Evolutionary conservation across 352 stramenopile species (phyloP).

Genomic region (Phytopythium cucurbitacearum): DNA sequence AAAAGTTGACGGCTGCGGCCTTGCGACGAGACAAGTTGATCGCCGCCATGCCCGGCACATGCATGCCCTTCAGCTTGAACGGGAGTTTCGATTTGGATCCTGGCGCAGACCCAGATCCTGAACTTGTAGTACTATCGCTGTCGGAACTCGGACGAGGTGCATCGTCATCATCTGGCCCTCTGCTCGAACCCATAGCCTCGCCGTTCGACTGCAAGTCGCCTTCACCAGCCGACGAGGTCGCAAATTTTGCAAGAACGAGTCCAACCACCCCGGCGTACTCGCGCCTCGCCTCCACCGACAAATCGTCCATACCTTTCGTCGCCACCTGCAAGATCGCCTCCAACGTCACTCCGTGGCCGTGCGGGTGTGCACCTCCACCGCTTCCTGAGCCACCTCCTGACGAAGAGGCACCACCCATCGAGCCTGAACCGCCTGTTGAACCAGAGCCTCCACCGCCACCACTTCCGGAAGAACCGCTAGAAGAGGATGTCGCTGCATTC

Average conservation of each 20-base stretch:
- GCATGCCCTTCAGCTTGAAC: conserved; percentile 60
- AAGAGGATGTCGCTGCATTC: conserved; percentile 6
- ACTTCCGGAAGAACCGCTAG: conserved; percentile 7
- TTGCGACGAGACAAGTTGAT: conserved; percentile 62
- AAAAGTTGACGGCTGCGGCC: conserved; percentile 54
- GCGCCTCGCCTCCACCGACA: conserved; percentile 17
- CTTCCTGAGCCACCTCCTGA: conserved; percentile 3
- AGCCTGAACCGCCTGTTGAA: neutral
- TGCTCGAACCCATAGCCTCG: conserved; percentile 7
- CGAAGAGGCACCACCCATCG: conserved; percentile 1
- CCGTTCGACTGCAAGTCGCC: conserved; percentile 30
- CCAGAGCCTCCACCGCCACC: conserved; percentile 8
- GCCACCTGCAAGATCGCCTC: conserved; percentile 70
- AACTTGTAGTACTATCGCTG: neutral
- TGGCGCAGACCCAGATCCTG: conserved; percentile 1
- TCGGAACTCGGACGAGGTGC: conserved; percentile 4
- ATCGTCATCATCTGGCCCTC: conserved; percentile 7
- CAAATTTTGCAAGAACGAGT: conserved; percentile 74
- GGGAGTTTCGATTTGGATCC: conserved; percentile 49
- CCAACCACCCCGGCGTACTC: conserved; percentile 38
- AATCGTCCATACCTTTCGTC: conserved; percentile 77
- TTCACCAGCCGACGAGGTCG: conserved; percentile 39
- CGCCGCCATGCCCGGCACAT: conserved; percentile 58
- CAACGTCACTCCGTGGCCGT: conserved; percentile 34
- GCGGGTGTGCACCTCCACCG: neutral